These are phyloP conservation scores for Sphagnum fallax DNA, from an alignment of 228 moss, liverwort and hornwort species.

Conservation along the genomic window DNA sequence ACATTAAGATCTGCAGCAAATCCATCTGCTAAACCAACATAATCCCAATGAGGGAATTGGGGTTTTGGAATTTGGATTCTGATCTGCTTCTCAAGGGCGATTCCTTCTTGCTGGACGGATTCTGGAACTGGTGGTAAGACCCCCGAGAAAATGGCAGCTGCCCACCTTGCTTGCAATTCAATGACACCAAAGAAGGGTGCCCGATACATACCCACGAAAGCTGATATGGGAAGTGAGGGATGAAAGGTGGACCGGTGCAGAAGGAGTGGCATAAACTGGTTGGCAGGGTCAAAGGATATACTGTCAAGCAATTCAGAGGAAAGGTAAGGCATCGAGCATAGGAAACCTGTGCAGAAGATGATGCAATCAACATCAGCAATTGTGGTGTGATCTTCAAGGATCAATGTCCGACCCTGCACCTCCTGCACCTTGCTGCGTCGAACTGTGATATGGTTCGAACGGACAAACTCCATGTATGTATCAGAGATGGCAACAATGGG, in stretches of 20 bases:
- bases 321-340: slow-evolving; percentile 10
- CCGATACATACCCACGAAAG: slow-evolving; percentile 6
- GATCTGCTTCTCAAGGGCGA: not conserved
- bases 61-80: slow-evolving; percentile 5
- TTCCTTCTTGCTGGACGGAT: slow-evolving; percentile 12
- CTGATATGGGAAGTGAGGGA: slow-evolving; percentile 14
- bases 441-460: slow-evolving; percentile 10
- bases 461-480: slow-evolving; percentile 4
- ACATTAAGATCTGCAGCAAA: slow-evolving; percentile 12
- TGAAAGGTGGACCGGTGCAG: slow-evolving; percentile 18
- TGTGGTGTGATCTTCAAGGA: slow-evolving; percentile 9
- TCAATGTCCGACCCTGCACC: slow-evolving; percentile 8
- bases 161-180: slow-evolving; percentile 21
- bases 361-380: slow-evolving; percentile 13
- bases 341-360: slow-evolving; percentile 16
- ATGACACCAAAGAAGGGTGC: slow-evolving; percentile 6
- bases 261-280: slow-evolving; percentile 5
- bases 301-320: slow-evolving; percentile 8
- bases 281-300: slow-evolving; percentile 7
- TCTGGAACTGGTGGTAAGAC: slow-evolving; percentile 12
- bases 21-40: slow-evolving; percentile 3
- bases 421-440: slow-evolving; percentile 6
- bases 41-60: slow-evolving; percentile 11
- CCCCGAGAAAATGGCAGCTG: slow-evolving; percentile 15
- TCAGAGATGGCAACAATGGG: slow-evolving; percentile 5